Base-by-base conservation (phyloP, 352 stramenopile genomes). In the Phytophthora pistaciae region DNA sequence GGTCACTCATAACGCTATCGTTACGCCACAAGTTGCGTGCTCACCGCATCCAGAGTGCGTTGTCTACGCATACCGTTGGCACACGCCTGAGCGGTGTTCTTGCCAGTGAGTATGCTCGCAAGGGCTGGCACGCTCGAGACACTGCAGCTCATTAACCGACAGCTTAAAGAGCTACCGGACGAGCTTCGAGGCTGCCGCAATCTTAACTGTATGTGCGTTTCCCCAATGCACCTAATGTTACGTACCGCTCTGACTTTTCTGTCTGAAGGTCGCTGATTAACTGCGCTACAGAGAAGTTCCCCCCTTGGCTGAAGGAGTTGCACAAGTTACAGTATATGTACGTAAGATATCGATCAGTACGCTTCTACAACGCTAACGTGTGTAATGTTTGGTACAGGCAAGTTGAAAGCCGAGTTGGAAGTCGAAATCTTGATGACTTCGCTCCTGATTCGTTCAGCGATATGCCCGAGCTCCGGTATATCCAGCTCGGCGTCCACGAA, bases 311-410 rank as follows among this genome's bases (percentile, higher is more conserved):
- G 1, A 68, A 58, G 4, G 63, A 64, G 1, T 77, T 85, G 48
- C 67, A 59, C n/a, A 70, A 79, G 14, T 72, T 83, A 4, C 65
- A 80, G 31, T 80, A 79, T 18, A 18, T 85, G 78, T 85, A 71
- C 31, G 68, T 14, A 40, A 18, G 4, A 16, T 42, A 42, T 42
- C 36, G 10, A 5, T 16, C 11, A 16, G 11, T 14, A 42, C 11
- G 14, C 14, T 11, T 14, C 36, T 42, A 42, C 16, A 9, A 5
- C 11, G 36, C 36, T 42, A 16, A 42, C 36, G 10, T 42, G 36
- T 14, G 11, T 56, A 31, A 21, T 40, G 29, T 44, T 48, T 5
- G n/a, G 27, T 29, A 11, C 18, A 85, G 78, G 11, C 75, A 83
- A 59, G 66, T 85, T 33, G 78, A 83, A 70, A 75, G 78, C 9